Evolutionary conservation across 2,329 filamentous ascomycete species (phyloP).

Genomic region (Samsoniella hepiali): DNA sequence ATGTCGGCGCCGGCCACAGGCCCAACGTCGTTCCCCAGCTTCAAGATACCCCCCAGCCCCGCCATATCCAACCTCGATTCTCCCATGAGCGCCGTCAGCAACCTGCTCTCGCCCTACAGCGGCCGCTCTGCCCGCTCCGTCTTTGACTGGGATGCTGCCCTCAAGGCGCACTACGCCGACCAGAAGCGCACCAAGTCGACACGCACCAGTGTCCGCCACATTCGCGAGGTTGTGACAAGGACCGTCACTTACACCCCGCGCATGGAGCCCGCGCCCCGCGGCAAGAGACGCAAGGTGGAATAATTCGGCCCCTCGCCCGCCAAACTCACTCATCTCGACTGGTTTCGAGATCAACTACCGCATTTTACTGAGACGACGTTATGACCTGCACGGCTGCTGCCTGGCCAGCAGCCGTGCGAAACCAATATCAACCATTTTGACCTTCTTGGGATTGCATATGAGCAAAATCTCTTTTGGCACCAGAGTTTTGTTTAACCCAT

Average conservation of each 20-base stretch:
- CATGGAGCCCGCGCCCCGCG: conserved; percentile 86
- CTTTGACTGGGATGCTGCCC: conserved; percentile 73
- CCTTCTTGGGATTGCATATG: conserved; percentile 18
- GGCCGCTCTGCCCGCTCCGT: conserved; percentile 63
- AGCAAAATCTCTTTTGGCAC: conserved; percentile 16
- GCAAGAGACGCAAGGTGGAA: conserved; percentile 78
- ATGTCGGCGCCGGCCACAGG: conserved; percentile 60
- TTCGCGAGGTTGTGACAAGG: conserved; percentile 88
- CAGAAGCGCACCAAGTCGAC: conserved; percentile 53
- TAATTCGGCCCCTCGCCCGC: conserved; percentile 24
- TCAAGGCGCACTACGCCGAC: conserved; percentile 64
- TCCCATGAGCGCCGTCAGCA: conserved; percentile 59
- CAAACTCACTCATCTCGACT: conserved; percentile 1
- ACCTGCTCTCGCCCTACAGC: conserved; percentile 70
- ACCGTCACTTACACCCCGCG: conserved; percentile 87
- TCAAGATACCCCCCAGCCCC: conserved; percentile 77
- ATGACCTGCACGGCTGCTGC: conserved; percentile 16
- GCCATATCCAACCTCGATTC: conserved; percentile 65
- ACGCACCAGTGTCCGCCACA: conserved; percentile 63
- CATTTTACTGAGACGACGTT: conserved; percentile 9
- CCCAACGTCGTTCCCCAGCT: conserved; percentile 59
- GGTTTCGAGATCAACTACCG: conserved; percentile 4
- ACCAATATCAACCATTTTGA: conserved; percentile 9
- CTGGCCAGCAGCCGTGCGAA: conserved; percentile 7
- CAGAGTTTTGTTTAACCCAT: conserved; percentile 17